Conservation (phyloP, 139 green algal genomes). For the Chlamydomonas sphaeroides region DNA sequence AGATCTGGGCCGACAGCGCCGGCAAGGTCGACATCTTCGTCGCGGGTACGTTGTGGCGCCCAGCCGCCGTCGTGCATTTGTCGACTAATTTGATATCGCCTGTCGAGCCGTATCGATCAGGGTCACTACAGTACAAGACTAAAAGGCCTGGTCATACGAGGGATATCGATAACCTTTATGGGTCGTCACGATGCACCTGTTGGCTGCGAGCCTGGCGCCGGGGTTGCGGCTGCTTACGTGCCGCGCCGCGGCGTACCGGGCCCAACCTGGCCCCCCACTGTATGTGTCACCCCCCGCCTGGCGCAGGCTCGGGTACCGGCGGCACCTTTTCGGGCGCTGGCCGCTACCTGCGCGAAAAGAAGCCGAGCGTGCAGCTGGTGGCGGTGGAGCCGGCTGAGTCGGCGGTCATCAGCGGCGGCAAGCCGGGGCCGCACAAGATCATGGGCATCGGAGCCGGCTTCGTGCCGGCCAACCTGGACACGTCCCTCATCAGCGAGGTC, state of each 20-base stretch:
- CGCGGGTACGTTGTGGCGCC: conserved; percentile 62
- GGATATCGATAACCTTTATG: too few species aligned
- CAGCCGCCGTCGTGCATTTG: too few species aligned
- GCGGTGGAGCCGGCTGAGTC: conserved; percentile 96
- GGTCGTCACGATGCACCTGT: too few species aligned
- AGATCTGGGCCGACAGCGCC: conserved; percentile 89
- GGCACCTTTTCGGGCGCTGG: conserved; percentile 96
- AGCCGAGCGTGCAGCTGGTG: conserved; percentile 87
- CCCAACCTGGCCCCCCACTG: too few species aligned
- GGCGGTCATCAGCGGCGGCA: conserved; percentile 90
- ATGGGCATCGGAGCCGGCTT: background rate
- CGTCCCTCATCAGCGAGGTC: conserved; percentile 87
- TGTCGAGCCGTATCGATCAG: too few species aligned
- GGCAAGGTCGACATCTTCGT: conserved; percentile 94
- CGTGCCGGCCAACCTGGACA: conserved; percentile 88
- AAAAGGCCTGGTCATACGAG: too few species aligned
- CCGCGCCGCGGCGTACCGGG: too few species aligned
- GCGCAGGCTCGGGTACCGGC: conserved; percentile 94
- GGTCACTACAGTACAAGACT: too few species aligned
- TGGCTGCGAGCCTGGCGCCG: too few species aligned
- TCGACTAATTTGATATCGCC: too few species aligned
- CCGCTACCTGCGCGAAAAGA: conserved; percentile 89
- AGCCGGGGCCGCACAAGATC: conserved; percentile 97
- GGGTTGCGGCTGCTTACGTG: too few species aligned
- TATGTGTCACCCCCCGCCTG: too few species aligned